A percentile compares a stretch with the other conserved stretches of the same genome.
Evolutionary conservation across 352 stramenopile species (phyloP).

Genomic region (Phytophthora megakarya): DNA sequence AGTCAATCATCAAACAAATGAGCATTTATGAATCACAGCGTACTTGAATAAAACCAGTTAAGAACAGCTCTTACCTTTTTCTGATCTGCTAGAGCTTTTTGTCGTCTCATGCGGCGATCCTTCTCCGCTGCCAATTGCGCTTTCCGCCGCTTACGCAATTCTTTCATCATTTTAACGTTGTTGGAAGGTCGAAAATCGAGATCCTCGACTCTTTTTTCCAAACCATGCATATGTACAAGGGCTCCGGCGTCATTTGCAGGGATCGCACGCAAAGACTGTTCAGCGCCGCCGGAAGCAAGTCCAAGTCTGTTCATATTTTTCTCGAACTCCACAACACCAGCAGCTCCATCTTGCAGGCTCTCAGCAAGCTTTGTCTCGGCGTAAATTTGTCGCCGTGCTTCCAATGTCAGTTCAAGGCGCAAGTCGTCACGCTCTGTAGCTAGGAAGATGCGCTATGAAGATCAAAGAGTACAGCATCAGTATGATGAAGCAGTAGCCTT

Average conservation of each 20-base stretch:
- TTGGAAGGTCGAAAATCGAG: slow-evolving; percentile 75
- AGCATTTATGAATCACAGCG: not conserved
- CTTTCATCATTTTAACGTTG: slow-evolving; percentile 88
- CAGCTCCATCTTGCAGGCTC: slow-evolving; percentile 45
- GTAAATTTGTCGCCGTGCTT: slow-evolving; percentile 47
- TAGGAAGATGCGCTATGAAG: slow-evolving; percentile 34
- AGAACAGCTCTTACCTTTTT: slow-evolving; percentile 33
- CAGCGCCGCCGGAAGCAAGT: slow-evolving; percentile 24
- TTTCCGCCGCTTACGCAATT: slow-evolving; percentile 68
- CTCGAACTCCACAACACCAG: slow-evolving; percentile 62
- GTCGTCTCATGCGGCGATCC: slow-evolving; percentile 56
- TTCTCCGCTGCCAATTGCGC: slow-evolving; percentile 71
- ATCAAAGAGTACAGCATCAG: not conserved
- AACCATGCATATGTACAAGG: slow-evolving; percentile 42
- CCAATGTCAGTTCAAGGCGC: slow-evolving; percentile 62
- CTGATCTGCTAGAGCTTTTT: slow-evolving; percentile 48
- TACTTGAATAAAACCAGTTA: not conserved
- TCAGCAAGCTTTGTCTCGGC: slow-evolving; percentile 28
- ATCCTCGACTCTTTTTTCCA: slow-evolving; percentile 55
- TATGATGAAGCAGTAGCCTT: not conserved
- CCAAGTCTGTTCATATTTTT: slow-evolving; percentile 69
- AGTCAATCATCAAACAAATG: not conserved
- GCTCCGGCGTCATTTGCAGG: slow-evolving; percentile 42
- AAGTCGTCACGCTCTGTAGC: slow-evolving; percentile 57
- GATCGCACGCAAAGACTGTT: slow-evolving; percentile 45